Conservation (phyloP, 768 basidiomycete genomes). For the Lactarius sp. region DNA sequence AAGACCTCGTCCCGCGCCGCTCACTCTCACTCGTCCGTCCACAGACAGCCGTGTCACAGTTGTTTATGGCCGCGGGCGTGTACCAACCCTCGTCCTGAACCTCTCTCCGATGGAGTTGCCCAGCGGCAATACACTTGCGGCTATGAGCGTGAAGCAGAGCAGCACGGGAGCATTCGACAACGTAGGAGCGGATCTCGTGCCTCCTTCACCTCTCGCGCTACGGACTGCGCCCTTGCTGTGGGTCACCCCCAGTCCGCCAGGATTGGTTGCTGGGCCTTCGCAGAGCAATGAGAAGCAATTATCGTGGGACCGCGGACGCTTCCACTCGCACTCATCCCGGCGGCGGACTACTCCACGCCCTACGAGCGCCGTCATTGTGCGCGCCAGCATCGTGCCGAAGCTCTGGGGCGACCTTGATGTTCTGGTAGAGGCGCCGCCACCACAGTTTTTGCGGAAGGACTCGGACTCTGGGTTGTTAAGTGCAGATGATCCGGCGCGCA, state of each 20-base stretch:
- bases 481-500: neutral
- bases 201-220: neutral
- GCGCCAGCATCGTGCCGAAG: conserved; percentile 20
- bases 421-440: neutral
- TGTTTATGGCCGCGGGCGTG: neutral
- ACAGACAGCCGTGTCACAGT: conserved; percentile 11
- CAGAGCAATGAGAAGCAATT: neutral
- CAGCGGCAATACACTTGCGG: conserved; percentile 5
- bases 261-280: neutral
- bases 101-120: conserved; percentile 12
- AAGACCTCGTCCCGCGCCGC: neutral
- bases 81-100: conserved; percentile 23
- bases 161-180: neutral
- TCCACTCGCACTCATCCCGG: neutral
- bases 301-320: neutral
- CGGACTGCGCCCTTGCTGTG: neutral
- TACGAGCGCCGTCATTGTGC: neutral
- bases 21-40: neutral
- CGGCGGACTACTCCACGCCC: conserved; percentile 10
- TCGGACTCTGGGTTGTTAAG: conserved; percentile 10
- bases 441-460: conserved; percentile 1
- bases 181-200: neutral
- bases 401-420: neutral
- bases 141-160: neutral
- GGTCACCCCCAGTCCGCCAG: neutral